Percentiles rank a stretch among this genome's conserved stretches.
These are phyloP conservation scores for Amanita exitialis DNA, from an alignment of 768 basidiomycete species.

Conservation along the genomic window DNA sequence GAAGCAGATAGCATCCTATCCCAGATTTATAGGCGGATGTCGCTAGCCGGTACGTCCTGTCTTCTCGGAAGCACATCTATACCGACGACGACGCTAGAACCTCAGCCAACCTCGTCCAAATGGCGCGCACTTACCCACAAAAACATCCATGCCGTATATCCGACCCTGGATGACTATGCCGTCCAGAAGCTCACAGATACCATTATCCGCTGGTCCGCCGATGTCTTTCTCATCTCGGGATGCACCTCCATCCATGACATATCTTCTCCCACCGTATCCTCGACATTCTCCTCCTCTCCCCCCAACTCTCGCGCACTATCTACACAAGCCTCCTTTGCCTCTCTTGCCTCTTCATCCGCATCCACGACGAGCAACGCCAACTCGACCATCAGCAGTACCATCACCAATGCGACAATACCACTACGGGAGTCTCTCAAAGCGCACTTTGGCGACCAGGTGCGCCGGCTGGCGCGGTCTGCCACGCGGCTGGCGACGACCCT, in stretches of 20 bases:
- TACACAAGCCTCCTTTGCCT: slow-evolving; percentile 15
- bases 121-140: slow-evolving; percentile 70
- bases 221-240: slow-evolving; percentile 58
- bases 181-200: slow-evolving; percentile 66
- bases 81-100: slow-evolving; percentile 30
- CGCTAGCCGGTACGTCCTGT: slow-evolving; percentile 32
- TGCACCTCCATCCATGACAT: slow-evolving; percentile 31
- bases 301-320: slow-evolving; percentile 18
- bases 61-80: slow-evolving; percentile 1
- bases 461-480: slow-evolving; percentile 54
- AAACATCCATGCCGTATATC: slow-evolving; percentile 58
- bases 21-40: slow-evolving; percentile 52
- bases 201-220: slow-evolving; percentile 61
- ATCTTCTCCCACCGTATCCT: slow-evolving; percentile 8
- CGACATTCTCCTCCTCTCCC: slow-evolving; percentile 15
- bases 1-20: slow-evolving; percentile 58
- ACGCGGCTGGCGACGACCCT: slow-evolving; percentile 53
- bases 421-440: slow-evolving; percentile 22
- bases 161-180: slow-evolving; percentile 54
- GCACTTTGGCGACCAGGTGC: slow-evolving; percentile 51
- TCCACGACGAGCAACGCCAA: slow-evolving; percentile 2
- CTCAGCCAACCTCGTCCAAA: slow-evolving; percentile 68
- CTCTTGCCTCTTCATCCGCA: slow-evolving; percentile 7
- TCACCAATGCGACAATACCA: background rate
- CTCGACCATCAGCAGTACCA: slow-evolving; percentile 1